Evolutionary conservation across 2,329 filamentous ascomycete genomes (phyloP).

Genomic region (Fusarium annulatum): DNA sequence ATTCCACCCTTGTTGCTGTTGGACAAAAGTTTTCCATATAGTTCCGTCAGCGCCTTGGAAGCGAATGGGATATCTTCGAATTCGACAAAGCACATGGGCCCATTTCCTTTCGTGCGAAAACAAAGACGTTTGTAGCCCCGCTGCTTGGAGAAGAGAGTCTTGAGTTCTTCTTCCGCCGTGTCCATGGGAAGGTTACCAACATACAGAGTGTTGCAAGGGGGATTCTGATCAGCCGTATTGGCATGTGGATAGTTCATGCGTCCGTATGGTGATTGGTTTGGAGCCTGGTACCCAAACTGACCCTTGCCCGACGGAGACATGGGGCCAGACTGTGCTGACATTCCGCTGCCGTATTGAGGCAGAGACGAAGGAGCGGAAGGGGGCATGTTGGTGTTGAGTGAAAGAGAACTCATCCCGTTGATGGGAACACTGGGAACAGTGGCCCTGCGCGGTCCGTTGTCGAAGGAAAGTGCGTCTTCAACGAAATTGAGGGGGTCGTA

Average conservation of each 20-base stretch:
- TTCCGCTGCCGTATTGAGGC: slow-evolving; percentile 56
- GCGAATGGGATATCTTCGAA: slow-evolving; percentile 95
- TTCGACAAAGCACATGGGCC: slow-evolving; percentile 98
- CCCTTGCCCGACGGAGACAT: slow-evolving; percentile 20
- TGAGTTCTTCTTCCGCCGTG: slow-evolving; percentile 94
- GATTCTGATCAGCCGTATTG: slow-evolving; percentile 95
- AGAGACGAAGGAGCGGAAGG: slow-evolving; percentile 64
- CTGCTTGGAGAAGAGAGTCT: slow-evolving; percentile 91
- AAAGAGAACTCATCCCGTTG: slow-evolving; percentile 74
- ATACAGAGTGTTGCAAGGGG: slow-evolving; percentile 97
- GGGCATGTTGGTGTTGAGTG: slow-evolving; percentile 71
- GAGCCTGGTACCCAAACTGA: slow-evolving; percentile 43
- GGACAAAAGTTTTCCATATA: slow-evolving; percentile 87
- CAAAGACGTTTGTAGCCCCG: slow-evolving; percentile 95
- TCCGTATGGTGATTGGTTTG: slow-evolving; percentile 67
- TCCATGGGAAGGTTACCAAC: slow-evolving; percentile 96
- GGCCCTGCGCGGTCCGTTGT: slow-evolving; percentile 66
- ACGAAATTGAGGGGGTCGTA: slow-evolving; percentile 77
- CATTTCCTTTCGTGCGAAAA: slow-evolving; percentile 94
- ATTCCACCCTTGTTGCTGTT: slow-evolving; percentile 97
- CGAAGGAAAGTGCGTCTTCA: slow-evolving; percentile 75
- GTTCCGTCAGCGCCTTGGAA: slow-evolving; percentile 87
- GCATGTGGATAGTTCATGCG: slow-evolving; percentile 81
- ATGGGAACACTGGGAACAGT: slow-evolving; percentile 80
- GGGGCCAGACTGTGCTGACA: slow-evolving; percentile 52